phyloP scores from a whole-genome alignment of 441 rosid species.

The Flueggea neowawraea region DNA sequence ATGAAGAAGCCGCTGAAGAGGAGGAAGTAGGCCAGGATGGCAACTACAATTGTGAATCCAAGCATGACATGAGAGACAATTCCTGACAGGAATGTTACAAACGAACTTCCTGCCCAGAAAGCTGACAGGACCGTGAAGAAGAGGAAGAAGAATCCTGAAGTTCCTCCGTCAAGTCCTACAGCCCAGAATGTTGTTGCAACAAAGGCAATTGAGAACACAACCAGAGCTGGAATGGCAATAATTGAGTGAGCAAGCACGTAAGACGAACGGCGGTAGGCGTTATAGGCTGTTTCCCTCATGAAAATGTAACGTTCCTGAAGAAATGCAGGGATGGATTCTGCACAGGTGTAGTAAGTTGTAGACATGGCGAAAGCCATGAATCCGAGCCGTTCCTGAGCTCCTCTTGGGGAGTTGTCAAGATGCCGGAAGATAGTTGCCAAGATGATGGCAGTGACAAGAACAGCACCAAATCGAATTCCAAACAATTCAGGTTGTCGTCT shows the following conservation, averaged over 20 bases:
- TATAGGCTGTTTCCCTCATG: slow-evolving; percentile 93
- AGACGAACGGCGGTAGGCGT: slow-evolving; percentile 83
- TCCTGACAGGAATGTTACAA: slow-evolving; percentile 83
- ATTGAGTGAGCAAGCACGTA: slow-evolving; percentile 79
- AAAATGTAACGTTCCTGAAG: slow-evolving; percentile 86
- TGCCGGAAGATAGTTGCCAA: slow-evolving; percentile 67
- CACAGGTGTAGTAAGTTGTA: slow-evolving; percentile 84
- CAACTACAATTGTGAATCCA: slow-evolving; percentile 75
- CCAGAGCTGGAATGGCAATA: slow-evolving; percentile 61
- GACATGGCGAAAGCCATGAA: slow-evolving; percentile 91
- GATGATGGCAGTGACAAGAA: slow-evolving; percentile 67
- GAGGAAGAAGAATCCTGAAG: slow-evolving; percentile 62
- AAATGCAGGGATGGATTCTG: slow-evolving; percentile 82
- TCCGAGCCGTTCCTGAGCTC: slow-evolving; percentile 72
- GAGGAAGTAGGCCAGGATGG: slow-evolving; percentile 74
- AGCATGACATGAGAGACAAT: slow-evolving; percentile 78
- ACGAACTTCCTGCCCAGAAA: slow-evolving; percentile 80
- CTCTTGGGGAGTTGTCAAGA: slow-evolving; percentile 76
- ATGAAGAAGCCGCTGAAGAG: slow-evolving; percentile 93
- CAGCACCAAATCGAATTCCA: slow-evolving; percentile 73
- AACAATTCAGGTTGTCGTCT: slow-evolving; percentile 73
- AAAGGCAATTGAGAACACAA: slow-evolving; percentile 58
- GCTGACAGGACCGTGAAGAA: slow-evolving; percentile 59
- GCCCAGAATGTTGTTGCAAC: slow-evolving; percentile 64
- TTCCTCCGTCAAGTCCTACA: slow-evolving; percentile 69